Base-by-base conservation (phyloP, 2,329 filamentous ascomycete genomes). In the Pestalotiopsis sp. region DNA sequence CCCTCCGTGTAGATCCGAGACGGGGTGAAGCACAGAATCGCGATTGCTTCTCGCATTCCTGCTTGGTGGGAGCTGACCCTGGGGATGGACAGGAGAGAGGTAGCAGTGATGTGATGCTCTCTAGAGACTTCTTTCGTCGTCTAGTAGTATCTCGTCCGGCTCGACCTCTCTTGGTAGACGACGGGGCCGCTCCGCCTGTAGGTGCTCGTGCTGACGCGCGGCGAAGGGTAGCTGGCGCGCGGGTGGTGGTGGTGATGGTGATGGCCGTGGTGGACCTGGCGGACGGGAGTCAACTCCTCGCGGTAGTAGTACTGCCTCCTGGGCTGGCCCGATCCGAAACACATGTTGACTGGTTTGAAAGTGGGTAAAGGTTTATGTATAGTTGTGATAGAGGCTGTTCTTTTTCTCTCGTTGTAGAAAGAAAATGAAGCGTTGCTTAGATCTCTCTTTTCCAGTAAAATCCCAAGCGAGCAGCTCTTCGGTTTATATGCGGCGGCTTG, bases 291-390 rank as follows among this genome's bases (percentile, higher is more conserved):
- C 71, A 84, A 81, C 72, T 88, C 85, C 79, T 88, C 84, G 75
- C 83, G 83, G 76, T 88, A 87, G 80, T 88, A 88, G 80, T 88
- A 86, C 61, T 82, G 82, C 56, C 81, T 83, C 38, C 76, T 78
- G 67, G 83, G 81, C 69, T 82, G 79, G 4, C 56, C 56, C 67
- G 78, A 71, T 61, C 79, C 75, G 80, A 88, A 86, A 75, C 86
- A 88, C 86, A 88, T 88, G 76, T 65, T 70, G 25, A n/a, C 7
- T 39, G 23, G 27, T 61, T 17, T 25, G 56, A 58, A 58, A 60
- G 68, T 58, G 45, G 68, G 60, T 60, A 67, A 2, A 2, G 31
- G 9, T 7, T 36, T 36, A 6, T 36, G 7, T 9, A 7, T 9
- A 36, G 31, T 2, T 9, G 65, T 69, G 41, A 57, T 69, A 14